phyloP scores from a whole-genome alignment of 345 rosid species.

The Boechera divaricarpa region DNA sequence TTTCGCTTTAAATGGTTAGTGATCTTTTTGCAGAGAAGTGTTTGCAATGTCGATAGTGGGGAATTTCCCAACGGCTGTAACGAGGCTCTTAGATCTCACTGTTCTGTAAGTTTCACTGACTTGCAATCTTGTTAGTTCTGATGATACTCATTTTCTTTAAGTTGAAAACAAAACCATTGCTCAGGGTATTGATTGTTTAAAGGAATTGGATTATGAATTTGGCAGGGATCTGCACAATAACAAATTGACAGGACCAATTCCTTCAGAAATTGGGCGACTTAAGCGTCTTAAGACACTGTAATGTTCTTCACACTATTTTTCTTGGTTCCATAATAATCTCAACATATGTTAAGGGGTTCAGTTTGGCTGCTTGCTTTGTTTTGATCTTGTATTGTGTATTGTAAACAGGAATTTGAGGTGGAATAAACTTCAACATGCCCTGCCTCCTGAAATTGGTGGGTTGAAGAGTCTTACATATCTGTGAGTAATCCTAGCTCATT shows the following conservation, averaged over 20 bases:
- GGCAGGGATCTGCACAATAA: conserved; percentile 84
- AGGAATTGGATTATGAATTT: conserved; percentile 25
- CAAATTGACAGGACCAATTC: conserved; percentile 88
- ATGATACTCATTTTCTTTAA: background rate
- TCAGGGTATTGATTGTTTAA: conserved; percentile 2
- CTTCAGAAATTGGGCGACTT: conserved; percentile 76
- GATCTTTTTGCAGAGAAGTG: conserved; percentile 59
- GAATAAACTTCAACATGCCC: conserved; percentile 76
- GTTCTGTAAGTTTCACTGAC: conserved; percentile 54
- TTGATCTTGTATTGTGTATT: conserved; percentile 23
- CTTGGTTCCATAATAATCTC: background rate
- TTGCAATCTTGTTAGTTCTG: background rate
- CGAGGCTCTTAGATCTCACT: conserved; percentile 75
- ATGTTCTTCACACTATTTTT: background rate
- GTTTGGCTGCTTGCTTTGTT: background rate
- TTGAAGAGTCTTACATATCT: conserved; percentile 74
- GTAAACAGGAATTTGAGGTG: conserved; percentile 70
- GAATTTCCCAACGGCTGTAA: conserved; percentile 74
- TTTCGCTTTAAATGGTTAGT: background rate
- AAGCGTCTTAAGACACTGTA: conserved; percentile 83
- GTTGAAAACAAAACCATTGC: conserved; percentile 5
- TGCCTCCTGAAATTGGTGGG: conserved; percentile 80
- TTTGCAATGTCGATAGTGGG: conserved; percentile 76
- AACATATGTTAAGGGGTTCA: background rate
- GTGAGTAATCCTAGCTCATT: conserved; percentile 48